Base-by-base conservation (phyloP, 2,329 filamentous ascomycete species). In the Hymenoscyphus fraxineus region DNA sequence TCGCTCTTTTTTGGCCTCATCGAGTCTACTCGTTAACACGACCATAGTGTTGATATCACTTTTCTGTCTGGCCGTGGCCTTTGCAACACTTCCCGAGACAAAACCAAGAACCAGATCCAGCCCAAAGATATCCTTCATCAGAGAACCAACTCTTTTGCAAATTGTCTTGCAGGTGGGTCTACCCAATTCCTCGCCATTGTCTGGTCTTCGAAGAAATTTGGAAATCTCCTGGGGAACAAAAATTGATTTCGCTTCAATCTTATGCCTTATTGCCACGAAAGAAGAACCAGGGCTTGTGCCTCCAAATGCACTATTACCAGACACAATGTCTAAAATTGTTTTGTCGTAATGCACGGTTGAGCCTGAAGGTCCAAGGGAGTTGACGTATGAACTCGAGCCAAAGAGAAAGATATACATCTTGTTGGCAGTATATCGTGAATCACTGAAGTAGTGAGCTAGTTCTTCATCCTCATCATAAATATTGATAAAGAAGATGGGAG, bases 351-450 rank as follows among this genome's bases (percentile, higher is more conserved):
- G 15, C 7, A 58, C 35, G 16, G 40, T 58, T 12, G 57, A 58
- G 57, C 38, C 27, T 27, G 27, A 27, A 27, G 3, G 31, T 38
- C 31, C 12, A 22, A 58, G 38, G 9, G 57, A 19, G 19, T 39
- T 13, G 15, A 58, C 35, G 31, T 58, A 58, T 22, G 15, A 0
- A 19, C 57, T 58, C 5, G 27, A 32, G 7, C 57, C 57, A 22
- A 58, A 58, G 31, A 58, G 38, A 22, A 16, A 58, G 35, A 58
- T 32, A n/a, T 58, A 58, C 57, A 58, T 58, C 32, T 40, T 32
- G 31, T 58, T 58, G 15, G 57, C 57, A 10, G 57, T 13, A 19
- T 58, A 58, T 3, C 31, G 57, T 6, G 57, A 32, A 35, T 58
- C 57, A 39, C 22, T 19, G 13, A 58, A 58, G 38, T 58, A 58